These are phyloP conservation scores for Pontederia paniculata DNA, from an alignment of 176 grass and related monocot genomes.

Conservation along the genomic window DNA sequence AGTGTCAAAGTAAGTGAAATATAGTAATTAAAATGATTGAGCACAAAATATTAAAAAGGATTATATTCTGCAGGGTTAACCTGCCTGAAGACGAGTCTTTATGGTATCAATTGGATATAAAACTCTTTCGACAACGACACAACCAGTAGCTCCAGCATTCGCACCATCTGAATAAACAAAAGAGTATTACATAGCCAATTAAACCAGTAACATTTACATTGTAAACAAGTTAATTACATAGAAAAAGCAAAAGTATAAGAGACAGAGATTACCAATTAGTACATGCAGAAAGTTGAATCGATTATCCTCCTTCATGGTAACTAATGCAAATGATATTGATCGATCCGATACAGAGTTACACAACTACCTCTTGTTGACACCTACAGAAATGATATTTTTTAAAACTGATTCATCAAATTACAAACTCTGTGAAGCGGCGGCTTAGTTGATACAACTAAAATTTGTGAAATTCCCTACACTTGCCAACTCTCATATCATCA, in stretches of 20 bases:
- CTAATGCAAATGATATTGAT: conserved; percentile 3
- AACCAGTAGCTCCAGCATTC: conserved; percentile 76
- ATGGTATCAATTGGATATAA: conserved; percentile 91
- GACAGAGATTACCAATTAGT: conserved; percentile 13
- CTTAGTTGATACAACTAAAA: background rate
- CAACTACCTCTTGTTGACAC: background rate
- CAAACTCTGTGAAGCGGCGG: background rate
- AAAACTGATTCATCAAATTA: background rate
- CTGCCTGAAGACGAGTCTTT: conserved; percentile 80
- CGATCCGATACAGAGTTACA: background rate
- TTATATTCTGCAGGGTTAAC: background rate
- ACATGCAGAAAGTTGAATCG: conserved; percentile 15
- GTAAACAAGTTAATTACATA: background rate
- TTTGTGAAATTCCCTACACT: too few species aligned
- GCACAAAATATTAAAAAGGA: background rate
- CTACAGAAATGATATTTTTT: background rate
- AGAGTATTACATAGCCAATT: background rate
- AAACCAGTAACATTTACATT: background rate
- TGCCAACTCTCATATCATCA: too few species aligned
- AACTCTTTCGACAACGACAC: conserved; percentile 80
- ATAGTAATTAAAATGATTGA: background rate
- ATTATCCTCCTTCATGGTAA: conserved; percentile 1
- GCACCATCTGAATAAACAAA: conserved; percentile 43
- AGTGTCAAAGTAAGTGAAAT: background rate
- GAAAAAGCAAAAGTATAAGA: background rate